phyloP scores from a whole-genome alignment of 441 rosid genomes.

The Populus trichocarpa region DNA sequence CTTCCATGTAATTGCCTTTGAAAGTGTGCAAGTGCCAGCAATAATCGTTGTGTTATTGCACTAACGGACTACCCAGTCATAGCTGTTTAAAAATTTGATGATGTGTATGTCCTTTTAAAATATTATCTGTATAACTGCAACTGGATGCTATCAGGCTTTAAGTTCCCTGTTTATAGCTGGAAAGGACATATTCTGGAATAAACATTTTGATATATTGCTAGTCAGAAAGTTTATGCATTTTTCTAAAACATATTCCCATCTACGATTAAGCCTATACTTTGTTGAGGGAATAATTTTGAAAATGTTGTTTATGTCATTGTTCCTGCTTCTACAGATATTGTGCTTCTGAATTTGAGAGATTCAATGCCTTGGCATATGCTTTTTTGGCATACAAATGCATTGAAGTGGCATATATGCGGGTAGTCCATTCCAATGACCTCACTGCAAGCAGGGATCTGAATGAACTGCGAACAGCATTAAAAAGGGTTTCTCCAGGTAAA shows the following conservation, averaged over 20 bases:
- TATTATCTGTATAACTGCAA: neutral
- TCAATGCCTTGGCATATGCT: conserved; percentile 60
- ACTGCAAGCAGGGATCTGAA: conserved; percentile 38
- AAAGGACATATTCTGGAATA: neutral
- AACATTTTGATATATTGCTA: neutral
- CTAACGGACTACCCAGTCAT: no score
- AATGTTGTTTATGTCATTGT: neutral
- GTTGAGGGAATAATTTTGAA: neutral
- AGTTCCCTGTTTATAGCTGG: neutral
- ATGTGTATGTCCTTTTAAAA: neutral
- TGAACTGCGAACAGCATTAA: conserved; percentile 45
- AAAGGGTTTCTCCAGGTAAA: conserved; percentile 48
- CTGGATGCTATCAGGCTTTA: neutral
- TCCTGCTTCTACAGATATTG: conserved; percentile 39
- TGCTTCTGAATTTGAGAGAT: conserved; percentile 55
- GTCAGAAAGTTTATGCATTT: neutral
- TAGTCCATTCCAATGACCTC: conserved; percentile 39
- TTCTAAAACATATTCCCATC: no score
- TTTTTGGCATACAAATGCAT: conserved; percentile 72
- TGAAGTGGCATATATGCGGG: conserved; percentile 66
- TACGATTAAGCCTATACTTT: neutral
- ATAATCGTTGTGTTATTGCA: no score
- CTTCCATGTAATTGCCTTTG: no score
- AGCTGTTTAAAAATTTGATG: no score
- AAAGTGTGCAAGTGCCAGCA: no score